Percentiles rank a stretch among this genome's conserved stretches.
phyloP scores from a whole-genome alignment of 345 rosid genomes.

The Mangifera indica region DNA sequence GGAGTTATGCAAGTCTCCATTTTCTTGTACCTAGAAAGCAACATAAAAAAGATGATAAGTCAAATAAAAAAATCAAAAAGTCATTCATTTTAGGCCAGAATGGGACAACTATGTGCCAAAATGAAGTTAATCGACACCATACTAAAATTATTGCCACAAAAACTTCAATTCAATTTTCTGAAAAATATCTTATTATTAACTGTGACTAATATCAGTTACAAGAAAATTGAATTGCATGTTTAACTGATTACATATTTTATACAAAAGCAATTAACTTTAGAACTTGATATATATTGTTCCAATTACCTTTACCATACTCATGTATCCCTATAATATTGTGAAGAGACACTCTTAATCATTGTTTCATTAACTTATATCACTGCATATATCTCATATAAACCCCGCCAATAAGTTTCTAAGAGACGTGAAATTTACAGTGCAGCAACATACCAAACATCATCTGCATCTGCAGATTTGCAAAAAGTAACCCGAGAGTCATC shows the following conservation, averaged over 20 bases:
- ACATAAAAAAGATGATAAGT: conserved; percentile 16
- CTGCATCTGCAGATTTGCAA: conserved; percentile 67
- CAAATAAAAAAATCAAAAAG: not conserved
- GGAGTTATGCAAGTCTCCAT: conserved; percentile 89
- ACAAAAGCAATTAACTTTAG: too few species aligned
- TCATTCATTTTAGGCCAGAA: not conserved
- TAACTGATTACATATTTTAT: not conserved
- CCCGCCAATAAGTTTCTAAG: not conserved
- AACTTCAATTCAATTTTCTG: not conserved
- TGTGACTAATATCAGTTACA: not conserved
- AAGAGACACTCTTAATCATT: not conserved
- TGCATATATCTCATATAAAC: not conserved
- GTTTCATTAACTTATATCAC: not conserved
- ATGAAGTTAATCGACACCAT: not conserved
- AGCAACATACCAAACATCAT: conserved; percentile 85
- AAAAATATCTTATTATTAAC: not conserved
- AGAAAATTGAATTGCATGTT: not conserved
- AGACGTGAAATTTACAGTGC: conserved; percentile 10
- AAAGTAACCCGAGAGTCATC: conserved; percentile 65
- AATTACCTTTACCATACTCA: not conserved
- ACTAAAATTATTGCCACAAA: not conserved
- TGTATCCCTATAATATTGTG: not conserved
- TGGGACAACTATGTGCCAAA: not conserved
- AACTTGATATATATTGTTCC: not conserved
- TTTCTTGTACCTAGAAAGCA: conserved; percentile 74